These are phyloP conservation scores for Xerocomus nothofagi DNA, from an alignment of 1,284 basidiomycete genomes.

Conservation along the genomic window DNA sequence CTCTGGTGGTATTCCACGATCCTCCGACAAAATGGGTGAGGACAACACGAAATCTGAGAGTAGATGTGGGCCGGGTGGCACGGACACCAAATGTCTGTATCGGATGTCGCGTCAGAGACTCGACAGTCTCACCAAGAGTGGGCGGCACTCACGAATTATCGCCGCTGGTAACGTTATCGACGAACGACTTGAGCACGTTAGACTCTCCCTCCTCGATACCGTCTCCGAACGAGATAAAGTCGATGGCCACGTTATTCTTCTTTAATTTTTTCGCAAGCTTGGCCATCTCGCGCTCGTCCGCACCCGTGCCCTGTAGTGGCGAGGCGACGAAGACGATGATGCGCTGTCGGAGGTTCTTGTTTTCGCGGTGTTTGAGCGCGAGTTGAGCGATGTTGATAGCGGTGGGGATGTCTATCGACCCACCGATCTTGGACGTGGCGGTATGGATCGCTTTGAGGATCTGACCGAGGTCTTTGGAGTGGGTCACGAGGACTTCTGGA, in stretches of 20 bases:
- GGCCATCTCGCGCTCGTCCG: slow-evolving; percentile 76
- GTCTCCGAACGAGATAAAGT: slow-evolving; percentile 83
- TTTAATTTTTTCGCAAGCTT: slow-evolving; percentile 95
- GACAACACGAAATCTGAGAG: slow-evolving; percentile 83
- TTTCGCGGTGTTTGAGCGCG: slow-evolving; percentile 96
- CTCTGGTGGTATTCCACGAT: slow-evolving; percentile 72
- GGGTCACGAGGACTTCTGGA: slow-evolving; percentile 93
- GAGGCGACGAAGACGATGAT: slow-evolving; percentile 94
- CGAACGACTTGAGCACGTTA: slow-evolving; percentile 69
- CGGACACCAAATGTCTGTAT: slow-evolving; percentile 77
- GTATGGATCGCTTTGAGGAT: slow-evolving; percentile 80
- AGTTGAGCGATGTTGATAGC: slow-evolving; percentile 93
- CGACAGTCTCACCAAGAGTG: slow-evolving; percentile 1
- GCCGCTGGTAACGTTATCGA: slow-evolving; percentile 73
- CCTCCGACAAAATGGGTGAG: slow-evolving; percentile 82
- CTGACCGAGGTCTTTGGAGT: slow-evolving; percentile 94
- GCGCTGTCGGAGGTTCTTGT: slow-evolving; percentile 96
- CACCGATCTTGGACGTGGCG: slow-evolving; percentile 70
- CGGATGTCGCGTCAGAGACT: slow-evolving; percentile 5
- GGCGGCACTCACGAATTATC: slow-evolving; percentile 76
- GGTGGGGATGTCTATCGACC: slow-evolving; percentile 82
- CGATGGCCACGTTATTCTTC: slow-evolving; percentile 98
- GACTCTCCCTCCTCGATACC: slow-evolving; percentile 67
- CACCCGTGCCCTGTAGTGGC: slow-evolving; percentile 68
- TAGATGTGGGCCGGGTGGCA: slow-evolving; percentile 76